phyloP scores from a whole-genome alignment of 2,329 filamentous ascomycete genomes.

The Botrytis pseudocinerea region DNA sequence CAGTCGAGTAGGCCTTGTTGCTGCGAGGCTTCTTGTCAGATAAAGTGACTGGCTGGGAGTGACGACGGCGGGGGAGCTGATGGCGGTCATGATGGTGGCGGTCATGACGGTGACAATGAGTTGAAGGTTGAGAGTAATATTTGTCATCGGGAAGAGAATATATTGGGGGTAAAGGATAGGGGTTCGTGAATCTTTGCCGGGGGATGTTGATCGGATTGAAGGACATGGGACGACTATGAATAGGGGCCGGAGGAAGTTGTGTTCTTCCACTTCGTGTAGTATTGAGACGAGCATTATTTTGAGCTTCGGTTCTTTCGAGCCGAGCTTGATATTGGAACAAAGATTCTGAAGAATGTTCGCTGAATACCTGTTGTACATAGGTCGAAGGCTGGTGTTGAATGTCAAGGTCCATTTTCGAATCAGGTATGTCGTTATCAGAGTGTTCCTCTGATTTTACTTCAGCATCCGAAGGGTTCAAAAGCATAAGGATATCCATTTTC shows the following conservation, averaged over 20 bases:
- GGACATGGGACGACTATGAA: not conserved
- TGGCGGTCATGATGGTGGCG: not conserved
- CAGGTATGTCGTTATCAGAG: not conserved
- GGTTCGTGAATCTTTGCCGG: not conserved
- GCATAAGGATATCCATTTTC: slow-evolving; percentile 16
- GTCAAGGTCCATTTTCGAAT: not conserved
- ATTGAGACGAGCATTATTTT: not conserved
- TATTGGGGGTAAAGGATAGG: not conserved
- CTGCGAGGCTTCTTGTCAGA: slow-evolving; percentile 19
- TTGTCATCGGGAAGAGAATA: not conserved
- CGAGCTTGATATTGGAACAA: not conserved
- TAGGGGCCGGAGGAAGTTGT: slow-evolving; percentile 7
- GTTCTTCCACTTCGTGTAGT: slow-evolving; percentile 11
- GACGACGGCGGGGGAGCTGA: not conserved
- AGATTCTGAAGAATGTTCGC: not conserved
- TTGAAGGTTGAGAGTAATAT: not conserved
- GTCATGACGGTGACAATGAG: not conserved
- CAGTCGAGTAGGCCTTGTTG: slow-evolving; percentile 27
- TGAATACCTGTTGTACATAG: not conserved
- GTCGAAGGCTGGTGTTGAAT: slow-evolving; percentile 3
- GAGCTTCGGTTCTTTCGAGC: not conserved
- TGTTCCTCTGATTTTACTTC: not conserved
- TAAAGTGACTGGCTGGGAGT: not conserved
- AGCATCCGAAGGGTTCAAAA: slow-evolving; percentile 1
- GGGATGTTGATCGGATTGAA: not conserved